phyloP scores from a whole-genome alignment of 148 eudicot species.

The Camellia sinensis region DNA sequence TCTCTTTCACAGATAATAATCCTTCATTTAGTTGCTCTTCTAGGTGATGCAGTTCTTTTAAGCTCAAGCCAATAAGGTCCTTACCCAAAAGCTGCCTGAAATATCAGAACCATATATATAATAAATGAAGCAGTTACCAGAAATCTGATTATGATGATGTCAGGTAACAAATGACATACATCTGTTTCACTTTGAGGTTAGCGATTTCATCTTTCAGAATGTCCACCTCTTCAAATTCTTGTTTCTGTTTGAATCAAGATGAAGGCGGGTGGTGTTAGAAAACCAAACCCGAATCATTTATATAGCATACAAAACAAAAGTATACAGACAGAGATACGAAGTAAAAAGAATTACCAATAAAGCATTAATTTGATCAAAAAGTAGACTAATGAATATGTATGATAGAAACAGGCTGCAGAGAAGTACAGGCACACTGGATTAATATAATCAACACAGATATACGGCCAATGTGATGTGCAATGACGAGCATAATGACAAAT shows the following conservation, averaged over 20 bases:
- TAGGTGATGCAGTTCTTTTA: conserved; percentile 53
- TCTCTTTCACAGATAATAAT: conserved; percentile 59
- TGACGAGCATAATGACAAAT: too few species aligned
- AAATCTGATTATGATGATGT: not conserved
- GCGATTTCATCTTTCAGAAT: conserved; percentile 47
- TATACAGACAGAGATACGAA: not conserved
- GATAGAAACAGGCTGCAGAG: not conserved
- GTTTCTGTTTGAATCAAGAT: conserved; percentile 27
- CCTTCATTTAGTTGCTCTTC: conserved; percentile 67
- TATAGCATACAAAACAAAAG: not conserved
- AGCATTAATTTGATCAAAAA: not conserved
- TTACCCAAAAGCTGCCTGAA: conserved; percentile 69
- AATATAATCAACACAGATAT: not conserved
- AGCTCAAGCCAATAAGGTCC: conserved; percentile 51
- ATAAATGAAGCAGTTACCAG: not conserved
- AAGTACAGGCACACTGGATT: not conserved
- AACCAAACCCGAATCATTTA: not conserved
- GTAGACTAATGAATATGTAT: not conserved
- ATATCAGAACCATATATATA: not conserved
- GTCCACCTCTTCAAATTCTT: conserved; percentile 44
- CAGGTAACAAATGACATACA: conserved; percentile 27
- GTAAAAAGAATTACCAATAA: not conserved
- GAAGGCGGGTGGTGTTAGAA: not conserved
- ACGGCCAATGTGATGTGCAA: too few species aligned
- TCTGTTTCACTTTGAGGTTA: conserved; percentile 43